These are phyloP conservation scores for Picea engelmannii DNA, from an alignment of 83 land plant species.

Conservation along the genomic window DNA sequence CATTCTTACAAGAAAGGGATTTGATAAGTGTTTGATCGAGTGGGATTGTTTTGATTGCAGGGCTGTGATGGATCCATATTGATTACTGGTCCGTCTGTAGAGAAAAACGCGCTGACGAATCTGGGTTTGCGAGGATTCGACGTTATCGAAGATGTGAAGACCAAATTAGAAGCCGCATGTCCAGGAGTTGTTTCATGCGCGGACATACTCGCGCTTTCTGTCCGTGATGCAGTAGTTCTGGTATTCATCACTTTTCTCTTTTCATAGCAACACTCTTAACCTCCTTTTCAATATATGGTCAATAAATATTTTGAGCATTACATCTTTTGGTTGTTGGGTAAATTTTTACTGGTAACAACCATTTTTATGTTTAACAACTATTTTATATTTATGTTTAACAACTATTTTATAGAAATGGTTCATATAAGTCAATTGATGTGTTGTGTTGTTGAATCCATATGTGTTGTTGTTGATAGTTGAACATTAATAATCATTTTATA, in stretches of 20 bases:
- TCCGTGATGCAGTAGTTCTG: conserved; percentile 55
- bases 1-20: neutral
- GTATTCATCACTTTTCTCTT: conserved; percentile 15
- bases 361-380: too few relatives aligned
- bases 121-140: conserved; percentile 60
- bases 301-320: too few relatives aligned
- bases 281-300: too few relatives aligned
- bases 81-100: conserved; percentile 43
- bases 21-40: neutral
- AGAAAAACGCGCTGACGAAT: conserved; percentile 40
- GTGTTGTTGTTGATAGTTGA: too few relatives aligned
- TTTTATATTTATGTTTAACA: too few relatives aligned
- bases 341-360: too few relatives aligned
- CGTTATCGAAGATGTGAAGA: conserved; percentile 52
- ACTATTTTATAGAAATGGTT: too few relatives aligned
- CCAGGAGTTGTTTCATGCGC: conserved; percentile 63
- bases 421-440: too few relatives aligned
- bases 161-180: conserved; percentile 40
- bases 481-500: too few relatives aligned
- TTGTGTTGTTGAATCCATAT: too few relatives aligned
- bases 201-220: conserved; percentile 56
- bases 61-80: conserved; percentile 66
- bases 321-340: too few relatives aligned
- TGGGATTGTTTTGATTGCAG: conserved; percentile 15
- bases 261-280: too few relatives aligned